A percentile compares a stretch with the other conserved stretches of the same genome.
These are phyloP conservation scores for Phytopythium ostracodes DNA, from an alignment of 352 stramenopile genomes.

Conservation along the genomic window DNA sequence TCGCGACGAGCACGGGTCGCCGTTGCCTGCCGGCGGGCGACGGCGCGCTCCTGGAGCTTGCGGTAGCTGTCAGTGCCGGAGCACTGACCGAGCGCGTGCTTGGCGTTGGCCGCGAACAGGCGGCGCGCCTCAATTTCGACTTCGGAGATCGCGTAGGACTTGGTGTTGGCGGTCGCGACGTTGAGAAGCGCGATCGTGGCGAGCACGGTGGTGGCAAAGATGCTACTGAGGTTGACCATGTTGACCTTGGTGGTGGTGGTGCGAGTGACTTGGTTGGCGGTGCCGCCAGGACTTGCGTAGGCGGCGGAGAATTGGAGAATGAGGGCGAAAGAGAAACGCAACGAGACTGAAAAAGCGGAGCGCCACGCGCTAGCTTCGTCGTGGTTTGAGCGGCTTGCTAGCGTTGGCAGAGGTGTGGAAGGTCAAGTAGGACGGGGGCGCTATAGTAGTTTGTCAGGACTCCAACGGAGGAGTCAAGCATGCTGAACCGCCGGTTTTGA, in stretches of 20 bases:
- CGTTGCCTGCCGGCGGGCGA: slow-evolving; percentile 10
- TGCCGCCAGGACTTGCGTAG: neutral
- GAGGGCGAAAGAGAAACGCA: neutral
- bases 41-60: slow-evolving; percentile 17
- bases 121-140: slow-evolving; percentile 12
- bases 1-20: slow-evolving; percentile 14
- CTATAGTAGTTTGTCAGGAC: no score
- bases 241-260: neutral
- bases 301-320: neutral
- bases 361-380: no score
- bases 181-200: slow-evolving; percentile 9
- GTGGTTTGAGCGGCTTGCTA: no score
- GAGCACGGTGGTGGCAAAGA: slow-evolving; percentile 10
- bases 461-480: no score
- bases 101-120: slow-evolving; percentile 17
- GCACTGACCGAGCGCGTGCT: slow-evolving; percentile 17
- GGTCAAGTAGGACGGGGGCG: no score
- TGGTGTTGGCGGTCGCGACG: slow-evolving; percentile 8
- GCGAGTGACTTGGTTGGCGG: neutral
- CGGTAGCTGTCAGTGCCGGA: slow-evolving; percentile 14
- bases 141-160: neutral
- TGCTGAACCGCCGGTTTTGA: no score
- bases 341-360: neutral
- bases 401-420: no score
- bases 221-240: slow-evolving; percentile 14